These are phyloP conservation scores for Magnaporthiopsis incrustans DNA, from an alignment of 2,329 filamentous ascomycete species.

Conservation along the genomic window DNA sequence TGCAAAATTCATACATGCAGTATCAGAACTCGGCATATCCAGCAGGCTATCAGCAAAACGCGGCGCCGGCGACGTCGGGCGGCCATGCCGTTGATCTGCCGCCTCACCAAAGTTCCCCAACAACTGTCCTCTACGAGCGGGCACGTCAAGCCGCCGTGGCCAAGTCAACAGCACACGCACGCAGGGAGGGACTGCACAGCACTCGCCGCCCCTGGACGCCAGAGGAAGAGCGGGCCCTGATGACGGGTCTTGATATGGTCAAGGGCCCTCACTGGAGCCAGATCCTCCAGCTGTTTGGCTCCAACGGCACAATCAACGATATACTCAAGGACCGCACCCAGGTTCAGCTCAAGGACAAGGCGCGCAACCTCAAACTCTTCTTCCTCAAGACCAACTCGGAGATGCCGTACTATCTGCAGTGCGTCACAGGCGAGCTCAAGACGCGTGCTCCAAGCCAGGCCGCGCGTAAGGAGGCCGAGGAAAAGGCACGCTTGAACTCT, in stretches of 20 bases:
- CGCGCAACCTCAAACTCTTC: constrained; percentile 81
- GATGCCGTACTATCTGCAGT: constrained; percentile 79
- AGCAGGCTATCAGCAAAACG: constrained; percentile 13
- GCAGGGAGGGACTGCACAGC: constrained; percentile 50
- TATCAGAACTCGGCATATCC: constrained; percentile 9
- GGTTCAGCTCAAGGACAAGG: constrained; percentile 89
- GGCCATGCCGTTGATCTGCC: constrained; percentile 27
- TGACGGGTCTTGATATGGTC: constrained; percentile 80
- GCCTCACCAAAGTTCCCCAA: constrained; percentile 48
- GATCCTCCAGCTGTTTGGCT: constrained; percentile 76
- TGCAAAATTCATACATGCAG: constrained; percentile 7
- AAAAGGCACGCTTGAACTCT: constrained; percentile 49
- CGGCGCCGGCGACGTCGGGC: neutral
- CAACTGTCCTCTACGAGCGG: constrained; percentile 47
- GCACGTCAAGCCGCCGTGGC: constrained; percentile 51
- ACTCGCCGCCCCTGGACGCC: constrained; percentile 76
- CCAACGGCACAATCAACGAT: constrained; percentile 70
- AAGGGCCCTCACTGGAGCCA: constrained; percentile 92
- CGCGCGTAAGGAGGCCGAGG: constrained; percentile 60
- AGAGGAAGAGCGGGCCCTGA: constrained; percentile 83
- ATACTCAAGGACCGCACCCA: constrained; percentile 84
- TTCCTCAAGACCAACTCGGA: constrained; percentile 88
- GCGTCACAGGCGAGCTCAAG: constrained; percentile 83
- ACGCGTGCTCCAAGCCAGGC: constrained; percentile 71
- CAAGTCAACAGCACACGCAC: constrained; percentile 45